Evolutionary conservation across 441 rosid genomes (phyloP), one percentile per base, ranked within the genome.

Genomic region (Isatis lusitanica): DNA sequence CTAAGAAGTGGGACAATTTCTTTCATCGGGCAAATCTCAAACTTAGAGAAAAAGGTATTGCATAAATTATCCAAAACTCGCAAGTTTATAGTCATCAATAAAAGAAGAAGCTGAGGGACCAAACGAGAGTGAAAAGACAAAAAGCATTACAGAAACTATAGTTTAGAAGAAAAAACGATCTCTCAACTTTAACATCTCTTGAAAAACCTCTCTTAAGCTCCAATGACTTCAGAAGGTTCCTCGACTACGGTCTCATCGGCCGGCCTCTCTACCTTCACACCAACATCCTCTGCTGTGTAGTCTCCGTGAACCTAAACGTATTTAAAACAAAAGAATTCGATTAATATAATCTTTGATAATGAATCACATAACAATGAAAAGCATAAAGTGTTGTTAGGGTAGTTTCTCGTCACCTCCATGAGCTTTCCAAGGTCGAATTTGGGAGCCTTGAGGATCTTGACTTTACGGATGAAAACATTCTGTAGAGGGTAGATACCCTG

Each of bases 361-460:
- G 52, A 62, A 35, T 15, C 40, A 17, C 11, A 40, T 26, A 51
- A 5, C 15, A 4, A 48, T 4, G 2, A 21, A 66, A 30, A 38
- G 4, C 16, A 13, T 24, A 28, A 13, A 2, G 7, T n/a, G 1
- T 33, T 44, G 42, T 5, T 9, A n/a, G 16, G 9, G 10, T 35
- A 9, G 4, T 16, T 70, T 17, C 9, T 48, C 12, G 57, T 56
- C 72, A 79, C 94, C 80, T 88, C 94, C 97, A 92, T 92, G 78
- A 91, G 81, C 77, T 89, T 91, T 67, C 97, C 97, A 30, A 92
- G 91, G 74, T 92, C 97, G 63, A 92, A 92, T 75, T 90, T 92
- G 61, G 97, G 97, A 58, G 97, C 89, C 59, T 92, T 92, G 55
- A 92, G 82, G 70, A 92, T 88, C 80, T 92, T 90, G 62, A 87